Conservation (phyloP, 1,284 basidiomycete species). For the Pascua sp. region DNA sequence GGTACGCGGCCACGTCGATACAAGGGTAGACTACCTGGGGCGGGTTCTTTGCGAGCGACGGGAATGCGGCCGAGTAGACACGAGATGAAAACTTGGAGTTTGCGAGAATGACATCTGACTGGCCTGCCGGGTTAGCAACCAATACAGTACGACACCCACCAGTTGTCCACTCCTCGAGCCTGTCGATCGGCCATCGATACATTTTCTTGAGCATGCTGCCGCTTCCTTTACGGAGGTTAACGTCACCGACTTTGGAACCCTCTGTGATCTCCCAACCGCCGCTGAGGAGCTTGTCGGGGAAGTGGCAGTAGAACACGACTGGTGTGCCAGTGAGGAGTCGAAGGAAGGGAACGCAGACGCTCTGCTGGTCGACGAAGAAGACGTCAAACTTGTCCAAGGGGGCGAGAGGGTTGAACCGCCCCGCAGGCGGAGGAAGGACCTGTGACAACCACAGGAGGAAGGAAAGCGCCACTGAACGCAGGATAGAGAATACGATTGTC, state of each 20-base stretch:
- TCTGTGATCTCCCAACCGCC: constrained; percentile 44
- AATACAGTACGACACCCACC: constrained; percentile 54
- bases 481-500: constrained; percentile 76
- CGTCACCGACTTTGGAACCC: constrained; percentile 30
- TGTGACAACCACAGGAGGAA: constrained; percentile 58
- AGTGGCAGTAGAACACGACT: constrained; percentile 96
- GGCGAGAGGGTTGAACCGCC: constrained; percentile 38
- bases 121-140: constrained; percentile 52
- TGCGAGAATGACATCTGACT: constrained; percentile 83
- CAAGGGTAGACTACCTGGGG: constrained; percentile 87
- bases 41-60: constrained; percentile 57
- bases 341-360: constrained; percentile 82
- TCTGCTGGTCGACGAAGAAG: constrained; percentile 92
- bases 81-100: constrained; percentile 87
- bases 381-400: constrained; percentile 62
- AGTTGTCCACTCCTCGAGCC: constrained; percentile 84
- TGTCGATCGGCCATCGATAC: constrained; percentile 87
- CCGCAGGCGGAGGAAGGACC: constrained; percentile 33
- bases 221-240: constrained; percentile 57
- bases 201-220: constrained; percentile 61
- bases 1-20: constrained; percentile 74
- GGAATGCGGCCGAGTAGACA: constrained; percentile 74
- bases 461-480: constrained; percentile 79
- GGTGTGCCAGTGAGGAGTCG: constrained; percentile 64
- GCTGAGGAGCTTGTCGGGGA: constrained; percentile 84